Evolutionary conservation across 768 basidiomycete species (phyloP).

Genomic region (Mycena alexandri): DNA sequence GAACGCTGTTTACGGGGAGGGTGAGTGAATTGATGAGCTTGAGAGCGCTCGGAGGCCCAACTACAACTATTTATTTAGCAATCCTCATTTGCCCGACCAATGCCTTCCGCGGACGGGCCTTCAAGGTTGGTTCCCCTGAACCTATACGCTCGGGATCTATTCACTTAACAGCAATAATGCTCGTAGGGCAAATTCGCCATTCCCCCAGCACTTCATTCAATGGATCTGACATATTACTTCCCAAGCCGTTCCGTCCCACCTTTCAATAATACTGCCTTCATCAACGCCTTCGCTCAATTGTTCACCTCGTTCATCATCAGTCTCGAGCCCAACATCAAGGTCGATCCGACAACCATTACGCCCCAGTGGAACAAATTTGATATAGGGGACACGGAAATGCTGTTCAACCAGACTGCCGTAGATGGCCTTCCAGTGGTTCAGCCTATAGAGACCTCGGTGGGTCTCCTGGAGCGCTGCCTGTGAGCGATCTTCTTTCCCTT

Average conservation of each 20-base stretch:
- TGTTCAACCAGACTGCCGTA: slow-evolving; percentile 28
- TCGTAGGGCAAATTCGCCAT: slow-evolving; percentile 46
- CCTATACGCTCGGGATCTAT: background rate
- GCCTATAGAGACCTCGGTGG: slow-evolving; percentile 13
- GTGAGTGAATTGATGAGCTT: slow-evolving; percentile 27
- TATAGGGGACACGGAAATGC: slow-evolving; percentile 26
- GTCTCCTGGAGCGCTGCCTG: slow-evolving; percentile 29
- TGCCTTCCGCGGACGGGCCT: slow-evolving; percentile 46
- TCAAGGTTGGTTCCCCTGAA: slow-evolving; percentile 46
- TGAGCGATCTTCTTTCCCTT: background rate
- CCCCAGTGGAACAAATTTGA: slow-evolving; percentile 23
- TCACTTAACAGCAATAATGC: background rate
- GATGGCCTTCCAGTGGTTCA: slow-evolving; percentile 23
- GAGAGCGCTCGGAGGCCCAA: background rate
- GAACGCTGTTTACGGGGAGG: slow-evolving; percentile 44
- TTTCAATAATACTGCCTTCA: slow-evolving; percentile 30
- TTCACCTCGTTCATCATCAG: slow-evolving; percentile 33
- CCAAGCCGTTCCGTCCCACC: slow-evolving; percentile 14
- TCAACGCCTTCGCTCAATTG: slow-evolving; percentile 33
- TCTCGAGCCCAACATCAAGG: slow-evolving; percentile 26
- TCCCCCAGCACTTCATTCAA: slow-evolving; percentile 43
- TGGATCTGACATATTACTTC: slow-evolving; percentile 47
- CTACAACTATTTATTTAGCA: slow-evolving; percentile 38
- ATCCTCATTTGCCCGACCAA: slow-evolving; percentile 52
- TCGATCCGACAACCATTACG: slow-evolving; percentile 27